Percentiles rank a stretch among this genome's conserved stretches.
These are phyloP conservation scores for Geotrichum europaeum DNA, from an alignment of 1,139 yeast species.

Conservation along the genomic window DNA sequence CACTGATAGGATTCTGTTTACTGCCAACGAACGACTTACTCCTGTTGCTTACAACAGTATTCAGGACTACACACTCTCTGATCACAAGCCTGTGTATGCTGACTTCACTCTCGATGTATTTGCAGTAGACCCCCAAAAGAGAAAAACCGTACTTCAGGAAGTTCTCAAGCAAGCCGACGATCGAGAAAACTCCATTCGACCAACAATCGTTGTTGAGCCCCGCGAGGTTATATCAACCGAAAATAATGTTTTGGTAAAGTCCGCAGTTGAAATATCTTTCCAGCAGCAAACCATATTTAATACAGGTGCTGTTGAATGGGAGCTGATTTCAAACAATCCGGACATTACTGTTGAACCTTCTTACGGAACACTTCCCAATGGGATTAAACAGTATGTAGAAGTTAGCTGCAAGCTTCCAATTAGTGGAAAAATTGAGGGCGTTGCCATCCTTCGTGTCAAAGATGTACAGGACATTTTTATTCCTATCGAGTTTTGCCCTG, in stretches of 20 bases:
- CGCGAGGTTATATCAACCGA: conserved; percentile 22
- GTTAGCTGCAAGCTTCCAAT: conserved; percentile 1
- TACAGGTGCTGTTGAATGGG: conserved; percentile 20
- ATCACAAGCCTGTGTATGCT: conserved; percentile 68
- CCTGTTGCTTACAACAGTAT: conserved; percentile 21
- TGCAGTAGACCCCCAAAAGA: conserved; percentile 42
- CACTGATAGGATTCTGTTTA: conserved; percentile 61
- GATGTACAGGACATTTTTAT: conserved; percentile 35
- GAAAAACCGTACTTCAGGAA: conserved; percentile 35
- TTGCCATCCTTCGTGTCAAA: conserved; percentile 29
- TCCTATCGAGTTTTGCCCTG: conserved; percentile 27
- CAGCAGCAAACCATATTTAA: conserved; percentile 6
- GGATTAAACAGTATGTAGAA: conserved; percentile 22
- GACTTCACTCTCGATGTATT: conserved; percentile 44
- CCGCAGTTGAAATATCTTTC: conserved; percentile 16
- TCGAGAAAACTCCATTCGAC: conserved; percentile 41
- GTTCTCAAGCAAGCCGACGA: conserved; percentile 39
- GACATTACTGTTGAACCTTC: conserved; percentile 20
- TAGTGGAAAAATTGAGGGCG: conserved; percentile 18
- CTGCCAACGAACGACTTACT: conserved; percentile 4
- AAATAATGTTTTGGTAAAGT: conserved; percentile 18
- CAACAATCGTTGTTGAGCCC: conserved; percentile 35
- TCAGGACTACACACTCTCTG: conserved; percentile 46
- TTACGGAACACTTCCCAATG: conserved; percentile 27
- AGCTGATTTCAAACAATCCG: conserved; percentile 12